These are phyloP conservation scores for Vinca minor DNA, from an alignment of 257 asterid species.

Conservation along the genomic window DNA sequence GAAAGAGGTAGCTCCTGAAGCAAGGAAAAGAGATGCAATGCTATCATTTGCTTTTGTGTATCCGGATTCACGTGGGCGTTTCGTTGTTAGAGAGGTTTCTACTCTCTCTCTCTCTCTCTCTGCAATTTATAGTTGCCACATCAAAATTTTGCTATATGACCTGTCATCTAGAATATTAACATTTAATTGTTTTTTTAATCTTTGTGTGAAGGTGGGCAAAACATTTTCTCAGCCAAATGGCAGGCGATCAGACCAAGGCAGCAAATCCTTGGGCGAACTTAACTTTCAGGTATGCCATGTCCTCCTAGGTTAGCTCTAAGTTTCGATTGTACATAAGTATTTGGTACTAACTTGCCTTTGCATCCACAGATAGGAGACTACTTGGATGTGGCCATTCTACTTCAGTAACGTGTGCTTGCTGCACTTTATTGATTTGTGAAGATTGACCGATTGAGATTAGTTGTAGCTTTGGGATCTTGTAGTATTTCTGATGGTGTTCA, in stretches of 20 bases:
- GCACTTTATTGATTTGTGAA: neutral
- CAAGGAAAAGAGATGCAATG: conserved; percentile 80
- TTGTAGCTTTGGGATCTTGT: no score
- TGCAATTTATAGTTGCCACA: neutral
- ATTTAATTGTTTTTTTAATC: conserved; percentile 16
- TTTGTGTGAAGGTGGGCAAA: conserved; percentile 56
- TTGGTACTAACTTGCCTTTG: no score
- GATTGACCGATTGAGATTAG: no score
- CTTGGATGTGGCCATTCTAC: conserved; percentile 74
- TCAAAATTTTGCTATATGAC: neutral
- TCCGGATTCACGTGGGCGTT: conserved; percentile 78
- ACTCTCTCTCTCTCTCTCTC: neutral
- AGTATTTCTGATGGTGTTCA: no score
- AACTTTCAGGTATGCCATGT: no score
- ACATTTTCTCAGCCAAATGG: conserved; percentile 62
- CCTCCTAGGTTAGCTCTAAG: no score
- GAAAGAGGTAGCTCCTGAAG: conserved; percentile 95
- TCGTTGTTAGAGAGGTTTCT: conserved; percentile 72
- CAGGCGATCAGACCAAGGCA: conserved; percentile 77
- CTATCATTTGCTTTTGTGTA: conserved; percentile 84
- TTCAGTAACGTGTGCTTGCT: conserved; percentile 25
- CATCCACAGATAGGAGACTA: conserved; percentile 95
- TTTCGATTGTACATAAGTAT: no score
- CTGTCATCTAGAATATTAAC: neutral
- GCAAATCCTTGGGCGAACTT: conserved; percentile 71